Conservation (phyloP, 495 filamentous ascomycete species). For the Cairneyella variabilis region DNA sequence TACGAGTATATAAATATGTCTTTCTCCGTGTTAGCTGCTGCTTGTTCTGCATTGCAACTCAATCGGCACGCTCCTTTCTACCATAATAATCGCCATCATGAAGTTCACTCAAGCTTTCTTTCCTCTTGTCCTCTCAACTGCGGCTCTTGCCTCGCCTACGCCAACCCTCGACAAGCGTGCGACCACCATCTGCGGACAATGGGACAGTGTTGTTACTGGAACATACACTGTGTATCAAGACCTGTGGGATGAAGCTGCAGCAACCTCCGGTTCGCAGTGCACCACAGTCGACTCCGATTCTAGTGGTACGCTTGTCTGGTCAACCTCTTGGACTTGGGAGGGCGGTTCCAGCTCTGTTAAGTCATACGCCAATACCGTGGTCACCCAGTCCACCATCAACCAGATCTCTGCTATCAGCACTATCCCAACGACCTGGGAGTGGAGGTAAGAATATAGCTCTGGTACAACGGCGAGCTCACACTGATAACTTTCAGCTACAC, state of each 20-base stretch:
- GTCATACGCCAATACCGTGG: conserved; percentile 53
- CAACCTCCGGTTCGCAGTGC: conserved; percentile 57
- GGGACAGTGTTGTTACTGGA: conserved; percentile 38
- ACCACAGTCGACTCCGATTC: conserved; percentile 45
- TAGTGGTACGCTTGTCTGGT: conserved; percentile 48
- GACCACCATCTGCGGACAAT: conserved; percentile 48
- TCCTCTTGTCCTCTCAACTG: conserved; percentile 26
- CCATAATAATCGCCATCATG: conserved; percentile 2
- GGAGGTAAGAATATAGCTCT: conserved; percentile 35
- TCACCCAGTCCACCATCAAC: conserved; percentile 38
- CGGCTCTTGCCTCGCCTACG: conserved; percentile 37
- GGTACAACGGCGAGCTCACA: not conserved
- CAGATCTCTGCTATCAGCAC: conserved; percentile 44
- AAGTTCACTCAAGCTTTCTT: conserved; percentile 15
- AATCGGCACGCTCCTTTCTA: not conserved
- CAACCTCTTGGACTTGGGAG: conserved; percentile 54
- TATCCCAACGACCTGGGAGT: conserved; percentile 51
- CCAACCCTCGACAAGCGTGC: conserved; percentile 37
- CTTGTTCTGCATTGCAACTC: not conserved
- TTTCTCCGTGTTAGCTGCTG: not conserved
- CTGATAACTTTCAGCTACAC: conserved; percentile 43
- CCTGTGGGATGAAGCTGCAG: conserved; percentile 44
- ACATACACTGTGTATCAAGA: conserved; percentile 52
- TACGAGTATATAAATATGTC: not conserved
- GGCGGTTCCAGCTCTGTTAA: conserved; percentile 51